Evolutionary conservation across 441 rosid species (phyloP).

Genomic region (Macaranga tanarius): DNA sequence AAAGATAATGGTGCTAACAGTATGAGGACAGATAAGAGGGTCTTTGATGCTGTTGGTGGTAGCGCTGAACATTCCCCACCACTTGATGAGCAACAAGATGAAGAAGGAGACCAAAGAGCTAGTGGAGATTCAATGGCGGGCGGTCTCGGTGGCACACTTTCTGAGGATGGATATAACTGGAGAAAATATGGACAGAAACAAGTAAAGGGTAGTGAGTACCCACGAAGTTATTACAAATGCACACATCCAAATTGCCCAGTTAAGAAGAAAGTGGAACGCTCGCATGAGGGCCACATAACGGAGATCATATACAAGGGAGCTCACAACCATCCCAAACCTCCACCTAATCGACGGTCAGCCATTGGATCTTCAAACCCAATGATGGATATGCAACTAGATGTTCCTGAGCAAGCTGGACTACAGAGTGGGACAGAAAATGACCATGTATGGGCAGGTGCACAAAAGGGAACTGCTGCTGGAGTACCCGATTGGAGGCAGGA

Average conservation of each 20-base stretch:
- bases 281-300: slow-evolving; percentile 65
- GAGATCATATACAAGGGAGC: slow-evolving; percentile 72
- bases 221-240: slow-evolving; percentile 75
- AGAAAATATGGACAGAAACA: slow-evolving; percentile 76
- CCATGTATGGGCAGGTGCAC: slow-evolving; percentile 47
- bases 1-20: slow-evolving; percentile 37
- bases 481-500: slow-evolving; percentile 59
- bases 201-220: slow-evolving; percentile 70
- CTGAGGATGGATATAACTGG: slow-evolving; percentile 71
- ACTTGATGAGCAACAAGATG: slow-evolving; percentile 64
- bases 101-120: slow-evolving; percentile 65
- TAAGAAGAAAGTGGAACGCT: slow-evolving; percentile 66
- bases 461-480: slow-evolving; percentile 36
- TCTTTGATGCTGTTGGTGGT: slow-evolving; percentile 41
- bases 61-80: slow-evolving; percentile 50
- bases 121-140: slow-evolving; percentile 55
- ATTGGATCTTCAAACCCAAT: slow-evolving; percentile 35
- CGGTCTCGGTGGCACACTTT: slow-evolving; percentile 46
- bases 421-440: slow-evolving; percentile 46
- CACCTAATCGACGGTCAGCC: slow-evolving; percentile 44
- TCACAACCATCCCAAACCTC: slow-evolving; percentile 63
- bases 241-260: slow-evolving; percentile 61
- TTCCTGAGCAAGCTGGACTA: slow-evolving; percentile 31
- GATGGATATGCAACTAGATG: slow-evolving; percentile 38
- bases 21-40: slow-evolving; percentile 41